Percentiles rank a stretch among this genome's conserved stretches.
Conservation (phyloP, 2,329 filamentous ascomycete species). For the Mollisia scopiformis region DNA sequence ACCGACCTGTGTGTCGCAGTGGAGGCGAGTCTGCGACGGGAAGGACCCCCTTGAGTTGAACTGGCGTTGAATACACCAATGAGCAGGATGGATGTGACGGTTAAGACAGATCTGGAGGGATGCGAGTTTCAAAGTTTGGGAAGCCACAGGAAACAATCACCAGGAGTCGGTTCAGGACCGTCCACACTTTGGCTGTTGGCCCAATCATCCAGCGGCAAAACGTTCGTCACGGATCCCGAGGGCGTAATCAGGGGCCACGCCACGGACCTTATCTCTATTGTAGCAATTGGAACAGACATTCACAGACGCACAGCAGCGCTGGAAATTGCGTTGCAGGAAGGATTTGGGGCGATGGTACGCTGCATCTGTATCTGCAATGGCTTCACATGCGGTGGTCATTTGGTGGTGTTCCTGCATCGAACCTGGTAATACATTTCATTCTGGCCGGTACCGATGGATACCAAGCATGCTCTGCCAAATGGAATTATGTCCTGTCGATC, state of each 20-base stretch:
- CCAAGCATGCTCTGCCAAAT: slow-evolving; percentile 16
- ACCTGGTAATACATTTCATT: too few species aligned
- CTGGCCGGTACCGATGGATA: not conserved
- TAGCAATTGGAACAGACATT: not conserved
- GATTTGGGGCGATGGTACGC: not conserved
- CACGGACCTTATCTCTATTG: not conserved
- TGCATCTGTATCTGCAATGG: not conserved
- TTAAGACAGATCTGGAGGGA: slow-evolving; percentile 18
- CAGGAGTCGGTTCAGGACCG: too few species aligned
- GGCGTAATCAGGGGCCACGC: not conserved
- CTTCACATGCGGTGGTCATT: not conserved
- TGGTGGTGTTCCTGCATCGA: slow-evolving; percentile 12
- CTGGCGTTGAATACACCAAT: not conserved
- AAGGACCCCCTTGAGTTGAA: not conserved
- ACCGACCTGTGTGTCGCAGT: slow-evolving; percentile 3
- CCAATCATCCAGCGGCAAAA: not conserved
- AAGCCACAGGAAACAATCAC: not conserved
- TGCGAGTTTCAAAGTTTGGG: not conserved
- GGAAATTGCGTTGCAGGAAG: not conserved
- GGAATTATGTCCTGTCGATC: slow-evolving; percentile 19
- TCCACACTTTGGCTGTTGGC: not conserved
- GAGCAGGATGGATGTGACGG: not conserved
- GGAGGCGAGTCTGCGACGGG: not conserved
- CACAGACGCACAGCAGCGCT: not conserved
- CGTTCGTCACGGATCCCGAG: not conserved